These are phyloP conservation scores for Aspergillus piperis DNA, from an alignment of 2,329 filamentous ascomycete species.

Conservation along the genomic window DNA sequence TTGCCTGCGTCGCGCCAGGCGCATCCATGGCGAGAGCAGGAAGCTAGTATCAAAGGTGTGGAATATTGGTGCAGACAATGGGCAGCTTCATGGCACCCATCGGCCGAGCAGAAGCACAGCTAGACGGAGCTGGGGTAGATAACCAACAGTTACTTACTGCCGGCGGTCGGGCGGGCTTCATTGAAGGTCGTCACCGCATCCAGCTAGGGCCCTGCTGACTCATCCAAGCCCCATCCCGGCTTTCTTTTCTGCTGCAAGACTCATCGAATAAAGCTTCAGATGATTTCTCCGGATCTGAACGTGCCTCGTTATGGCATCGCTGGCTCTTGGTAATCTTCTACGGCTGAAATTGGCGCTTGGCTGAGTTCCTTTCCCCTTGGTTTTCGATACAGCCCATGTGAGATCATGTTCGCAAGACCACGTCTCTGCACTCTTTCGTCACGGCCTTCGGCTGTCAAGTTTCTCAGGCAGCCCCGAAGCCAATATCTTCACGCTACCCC, in stretches of 20 bases:
- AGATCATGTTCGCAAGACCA: conserved; percentile 35
- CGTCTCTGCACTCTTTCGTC: conserved; percentile 37
- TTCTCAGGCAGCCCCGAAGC: conserved; percentile 33
- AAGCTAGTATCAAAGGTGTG: conserved; percentile 27
- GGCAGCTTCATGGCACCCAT: conserved; percentile 15
- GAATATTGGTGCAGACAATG: conserved; percentile 6
- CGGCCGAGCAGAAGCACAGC: conserved; percentile 9
- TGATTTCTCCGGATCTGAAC: not conserved
- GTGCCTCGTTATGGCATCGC: not conserved
- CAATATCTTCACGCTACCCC: conserved; percentile 38
- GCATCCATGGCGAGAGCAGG: conserved; percentile 41
- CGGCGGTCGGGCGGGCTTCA: not conserved
- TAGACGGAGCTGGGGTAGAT: conserved; percentile 3
- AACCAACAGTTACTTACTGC: not conserved
- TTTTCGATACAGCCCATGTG: conserved; percentile 26
- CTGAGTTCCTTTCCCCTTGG: conserved; percentile 9
- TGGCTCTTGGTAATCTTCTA: not conserved
- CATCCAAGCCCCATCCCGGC: not conserved
- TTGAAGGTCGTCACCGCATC: not conserved
- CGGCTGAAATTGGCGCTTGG: conserved; percentile 11
- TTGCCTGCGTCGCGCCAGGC: conserved; percentile 36
- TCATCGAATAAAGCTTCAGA: too few species aligned
- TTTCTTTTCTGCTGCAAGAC: not conserved
- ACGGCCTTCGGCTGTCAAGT: conserved; percentile 25
- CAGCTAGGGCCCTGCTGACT: not conserved